Conservation (phyloP, 352 stramenopile species). For the Phytophthora tubulina region DNA sequence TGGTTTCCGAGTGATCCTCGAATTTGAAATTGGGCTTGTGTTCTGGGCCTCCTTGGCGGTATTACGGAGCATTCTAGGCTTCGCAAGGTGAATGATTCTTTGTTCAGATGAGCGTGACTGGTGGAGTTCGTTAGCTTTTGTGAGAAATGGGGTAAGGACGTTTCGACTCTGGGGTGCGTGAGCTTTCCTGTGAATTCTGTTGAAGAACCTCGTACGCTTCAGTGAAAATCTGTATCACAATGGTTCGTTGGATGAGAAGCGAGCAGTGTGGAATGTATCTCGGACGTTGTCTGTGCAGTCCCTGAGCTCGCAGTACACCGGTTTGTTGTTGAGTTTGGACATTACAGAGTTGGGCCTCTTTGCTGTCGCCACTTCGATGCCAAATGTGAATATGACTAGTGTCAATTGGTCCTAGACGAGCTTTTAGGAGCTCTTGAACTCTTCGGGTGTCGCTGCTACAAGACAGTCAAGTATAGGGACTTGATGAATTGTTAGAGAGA, state of each 20-base stretch:
- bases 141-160: constrained; percentile 15
- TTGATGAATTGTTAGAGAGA: constrained; percentile 24
- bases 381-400: no score
- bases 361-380: no score
- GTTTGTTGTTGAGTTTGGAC: constrained; percentile 33
- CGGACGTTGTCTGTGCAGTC: constrained; percentile 24
- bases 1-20: background rate
- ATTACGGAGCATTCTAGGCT: constrained; percentile 5
- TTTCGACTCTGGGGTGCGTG: constrained; percentile 16
- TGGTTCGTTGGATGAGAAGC: constrained; percentile 37
- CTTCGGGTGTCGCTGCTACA: no score
- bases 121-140: constrained; percentile 28
- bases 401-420: no score
- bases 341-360: constrained; percentile 10
- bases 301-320: constrained; percentile 31
- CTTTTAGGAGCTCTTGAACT: no score
- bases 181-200: constrained; percentile 28
- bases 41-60: constrained; percentile 7
- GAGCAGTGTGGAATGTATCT: constrained; percentile 30
- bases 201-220: constrained; percentile 22
- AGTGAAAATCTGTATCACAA: constrained; percentile 30
- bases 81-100: constrained; percentile 18
- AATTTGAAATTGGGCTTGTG: constrained; percentile 8
- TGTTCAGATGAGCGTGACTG: constrained; percentile 11
- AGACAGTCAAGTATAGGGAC: constrained; percentile 11